Evolutionary conservation across 352 stramenopile species (phyloP), one percentile per base, ranked within the genome.

Genomic region (Thraustochytrium sp.): DNA sequence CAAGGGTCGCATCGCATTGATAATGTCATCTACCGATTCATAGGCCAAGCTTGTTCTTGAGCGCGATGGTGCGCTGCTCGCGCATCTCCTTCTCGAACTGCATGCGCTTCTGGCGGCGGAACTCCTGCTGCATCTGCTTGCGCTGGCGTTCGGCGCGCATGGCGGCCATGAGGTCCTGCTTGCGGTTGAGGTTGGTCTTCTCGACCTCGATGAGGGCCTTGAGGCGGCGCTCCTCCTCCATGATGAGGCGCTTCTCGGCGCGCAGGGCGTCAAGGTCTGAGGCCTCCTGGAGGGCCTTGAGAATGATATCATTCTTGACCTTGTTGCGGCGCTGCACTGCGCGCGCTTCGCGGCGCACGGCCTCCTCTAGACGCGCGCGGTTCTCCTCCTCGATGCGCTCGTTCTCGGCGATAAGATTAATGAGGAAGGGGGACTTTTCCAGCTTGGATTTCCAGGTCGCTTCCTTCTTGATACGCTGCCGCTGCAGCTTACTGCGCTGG

Each of bases 401-500:
- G 84, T 95, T 95, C 83, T 97, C 94, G n/a, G 94, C 94, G 11
- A 98, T 90, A 37, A 97, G 86, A 82, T 98, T 94, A 9, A 98
- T 92, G 23, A 94, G 89, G 72, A 98, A 98, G 2, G 94, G 94
- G 23, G 90, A 96, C 44, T 91, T 90, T n/a, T 92, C 82, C 0
- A 92, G 95, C 87, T 96, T 96, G n/a, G 91, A 87, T 82, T 94
- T 89, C 93, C 93, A 97, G 51, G 23, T 64, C 9, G 56, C 26
- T 36, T 85, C 31, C n/a, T 53, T 73, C 53, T 85, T 36, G 26
- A 85, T 85, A 11, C 49, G 53, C 80, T 78, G 84, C 5, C 40
- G 44, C 74, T 85, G 80, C 31, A 80, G 42, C 2, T 53, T 46
- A 4, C 11, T 13, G 0, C 53, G 29, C 31, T 64, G 34, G 31